These are phyloP conservation scores for Penicillium sp. DNA, from an alignment of 2,329 filamentous ascomycete genomes.

Conservation along the genomic window DNA sequence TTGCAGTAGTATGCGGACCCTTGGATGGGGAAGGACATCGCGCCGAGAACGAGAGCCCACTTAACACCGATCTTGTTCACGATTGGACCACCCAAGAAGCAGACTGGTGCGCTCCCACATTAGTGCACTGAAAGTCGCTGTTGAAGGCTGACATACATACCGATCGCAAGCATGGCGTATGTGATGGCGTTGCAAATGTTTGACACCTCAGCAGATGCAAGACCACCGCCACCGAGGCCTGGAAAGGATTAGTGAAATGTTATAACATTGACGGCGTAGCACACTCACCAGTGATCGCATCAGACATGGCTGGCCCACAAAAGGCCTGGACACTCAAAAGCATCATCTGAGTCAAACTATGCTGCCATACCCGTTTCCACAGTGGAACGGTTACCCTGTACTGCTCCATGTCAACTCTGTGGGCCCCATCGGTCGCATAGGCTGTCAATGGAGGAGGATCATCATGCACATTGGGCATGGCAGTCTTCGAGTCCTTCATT, in stretches of 20 bases:
- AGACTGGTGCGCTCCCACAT: slow-evolving; percentile 24
- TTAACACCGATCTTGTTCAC: slow-evolving; percentile 48
- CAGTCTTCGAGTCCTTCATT: slow-evolving; percentile 7
- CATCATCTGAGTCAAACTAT: slow-evolving; percentile 50
- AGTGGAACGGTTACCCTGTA: slow-evolving; percentile 29
- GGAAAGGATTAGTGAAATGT: background rate
- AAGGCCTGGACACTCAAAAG: slow-evolving; percentile 47
- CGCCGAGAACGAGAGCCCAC: slow-evolving; percentile 45
- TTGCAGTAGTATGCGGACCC: slow-evolving; percentile 50
- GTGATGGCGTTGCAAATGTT: slow-evolving; percentile 38
- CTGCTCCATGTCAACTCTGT: slow-evolving; percentile 33
- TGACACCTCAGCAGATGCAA: slow-evolving; percentile 44
- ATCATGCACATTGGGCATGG: background rate
- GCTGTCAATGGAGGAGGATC: slow-evolving; percentile 2
- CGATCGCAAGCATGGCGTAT: slow-evolving; percentile 30
- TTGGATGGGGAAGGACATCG: slow-evolving; percentile 43
- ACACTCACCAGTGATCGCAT: slow-evolving; percentile 37
- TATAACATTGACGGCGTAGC: background rate
- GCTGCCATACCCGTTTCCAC: slow-evolving; percentile 46
- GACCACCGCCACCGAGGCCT: slow-evolving; percentile 44
- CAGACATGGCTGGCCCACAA: slow-evolving; percentile 41
- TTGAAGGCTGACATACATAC: slow-evolving; percentile 13
- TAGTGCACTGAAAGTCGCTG: background rate
- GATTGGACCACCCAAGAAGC: slow-evolving; percentile 43
- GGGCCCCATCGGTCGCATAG: slow-evolving; percentile 15